Evolutionary conservation across 1,284 basidiomycete genomes (phyloP).

Genomic region (Pseudozyma thailandica): DNA sequence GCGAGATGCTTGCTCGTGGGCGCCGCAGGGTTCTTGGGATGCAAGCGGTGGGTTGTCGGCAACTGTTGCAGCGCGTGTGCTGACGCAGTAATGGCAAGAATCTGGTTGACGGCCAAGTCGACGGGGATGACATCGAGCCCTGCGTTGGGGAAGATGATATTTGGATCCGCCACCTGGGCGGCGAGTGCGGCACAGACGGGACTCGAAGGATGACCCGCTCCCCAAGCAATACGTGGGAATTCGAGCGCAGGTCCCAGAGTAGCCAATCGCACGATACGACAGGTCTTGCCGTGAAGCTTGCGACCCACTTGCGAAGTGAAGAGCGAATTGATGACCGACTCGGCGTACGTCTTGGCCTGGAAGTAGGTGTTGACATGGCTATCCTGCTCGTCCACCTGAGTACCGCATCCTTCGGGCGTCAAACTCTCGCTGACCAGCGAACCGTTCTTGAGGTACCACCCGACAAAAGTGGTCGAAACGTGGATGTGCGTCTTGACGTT

Average conservation of each 20-base stretch:
- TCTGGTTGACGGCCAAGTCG: constrained; percentile 49
- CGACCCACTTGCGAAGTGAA: constrained; percentile 45
- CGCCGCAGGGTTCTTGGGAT: constrained; percentile 41
- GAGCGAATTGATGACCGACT: constrained; percentile 46
- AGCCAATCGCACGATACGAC: constrained; percentile 43
- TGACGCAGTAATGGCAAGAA: constrained; percentile 44
- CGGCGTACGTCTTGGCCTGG: constrained; percentile 51
- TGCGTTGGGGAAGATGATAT: constrained; percentile 32
- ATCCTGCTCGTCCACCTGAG: constrained; percentile 35
- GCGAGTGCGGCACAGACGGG: constrained; percentile 49
- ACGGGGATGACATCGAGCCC: constrained; percentile 49
- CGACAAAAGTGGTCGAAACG: constrained; percentile 50
- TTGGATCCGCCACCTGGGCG: constrained; percentile 22
- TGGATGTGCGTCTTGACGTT: constrained; percentile 53
- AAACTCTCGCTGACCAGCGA: constrained; percentile 44
- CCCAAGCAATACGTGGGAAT: constrained; percentile 46
- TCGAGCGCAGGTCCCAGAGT: constrained; percentile 45
- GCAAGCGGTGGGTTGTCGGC: constrained; percentile 35
- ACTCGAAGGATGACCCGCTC: constrained; percentile 47
- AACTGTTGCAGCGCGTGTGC: constrained; percentile 42
- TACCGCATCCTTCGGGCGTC: constrained; percentile 31
- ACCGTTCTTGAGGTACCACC: constrained; percentile 44
- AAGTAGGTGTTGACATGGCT: constrained; percentile 53
- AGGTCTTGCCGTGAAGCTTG: constrained; percentile 46
- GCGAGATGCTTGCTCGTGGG: constrained; percentile 36